Conservation (phyloP, 257 asterid species). For the Oldenlandia corymbosa region DNA sequence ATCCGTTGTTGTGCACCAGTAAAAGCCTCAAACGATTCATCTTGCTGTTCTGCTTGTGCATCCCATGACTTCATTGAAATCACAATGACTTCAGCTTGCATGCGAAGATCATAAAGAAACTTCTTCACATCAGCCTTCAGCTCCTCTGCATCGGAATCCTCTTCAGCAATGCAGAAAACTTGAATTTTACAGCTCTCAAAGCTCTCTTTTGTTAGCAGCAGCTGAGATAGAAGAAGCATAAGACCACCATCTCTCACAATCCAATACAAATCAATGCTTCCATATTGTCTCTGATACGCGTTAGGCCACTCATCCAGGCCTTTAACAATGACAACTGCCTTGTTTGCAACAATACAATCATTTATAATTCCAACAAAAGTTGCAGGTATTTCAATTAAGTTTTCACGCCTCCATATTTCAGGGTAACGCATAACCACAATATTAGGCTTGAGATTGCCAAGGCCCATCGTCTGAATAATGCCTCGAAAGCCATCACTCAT, state of each 20-base stretch:
- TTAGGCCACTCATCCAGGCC: slow-evolving; percentile 99
- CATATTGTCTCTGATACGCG: slow-evolving; percentile 89
- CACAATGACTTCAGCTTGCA: slow-evolving; percentile 97
- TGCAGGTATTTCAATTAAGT: slow-evolving; percentile 75
- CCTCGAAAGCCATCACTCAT: slow-evolving; percentile 97
- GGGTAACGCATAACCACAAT: slow-evolving; percentile 94
- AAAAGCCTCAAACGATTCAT: slow-evolving; percentile 77
- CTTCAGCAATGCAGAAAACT: slow-evolving; percentile 95
- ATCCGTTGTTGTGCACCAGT: slow-evolving; percentile 59
- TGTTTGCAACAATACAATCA: slow-evolving; percentile 95
- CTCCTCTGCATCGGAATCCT: slow-evolving; percentile 90
- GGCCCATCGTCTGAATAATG: slow-evolving; percentile 96
- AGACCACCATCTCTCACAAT: slow-evolving; percentile 96
- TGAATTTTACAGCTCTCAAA: slow-evolving; percentile 96
- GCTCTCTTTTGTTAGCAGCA: slow-evolving; percentile 82
- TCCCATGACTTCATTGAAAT: slow-evolving; percentile 95
- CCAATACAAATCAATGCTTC: slow-evolving; percentile 94
- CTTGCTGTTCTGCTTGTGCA: slow-evolving; percentile 60
- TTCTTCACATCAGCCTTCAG: slow-evolving; percentile 83
- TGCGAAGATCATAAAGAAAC: slow-evolving; percentile 88
- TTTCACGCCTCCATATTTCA: slow-evolving; percentile 95
- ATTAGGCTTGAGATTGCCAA: slow-evolving; percentile 93
- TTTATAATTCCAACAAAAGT: slow-evolving; percentile 86
- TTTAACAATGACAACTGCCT: slow-evolving; percentile 91
- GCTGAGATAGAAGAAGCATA: slow-evolving; percentile 95